Base-by-base conservation (phyloP, 1,284 basidiomycete species). In the Wolfiporia cocos region DNA sequence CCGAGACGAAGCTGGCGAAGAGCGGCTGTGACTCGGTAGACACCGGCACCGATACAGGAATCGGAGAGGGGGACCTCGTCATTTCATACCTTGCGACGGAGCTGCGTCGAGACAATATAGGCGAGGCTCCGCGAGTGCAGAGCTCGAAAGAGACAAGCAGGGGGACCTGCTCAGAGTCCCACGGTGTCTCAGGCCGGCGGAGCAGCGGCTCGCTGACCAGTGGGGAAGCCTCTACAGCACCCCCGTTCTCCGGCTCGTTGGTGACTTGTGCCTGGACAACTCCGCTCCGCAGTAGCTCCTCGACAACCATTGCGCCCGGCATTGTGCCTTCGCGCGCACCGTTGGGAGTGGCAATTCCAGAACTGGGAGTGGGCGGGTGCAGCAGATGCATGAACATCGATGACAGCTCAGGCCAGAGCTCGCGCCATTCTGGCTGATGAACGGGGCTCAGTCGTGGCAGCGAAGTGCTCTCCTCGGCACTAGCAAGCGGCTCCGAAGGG, bases 1-100 rank as follows among this genome's bases (percentile, higher is more conserved):
- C 82, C 30, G 67, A 68, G 5, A 91, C 52, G 48, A 84, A 83
- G 5, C 61, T 64, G 3, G 85, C 83, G 41, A 67, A 66, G 44
- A 81, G 54, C 23, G 52, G 41, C 14, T 47, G 45, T 15, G 22
- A 20, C 0, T 26, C 30, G 11, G 33, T 22, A 14, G 43, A 18
- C 7, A 41, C 33, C 14, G 28, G 32, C 15, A 48, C 39, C 1
- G 43, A 28, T 15, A 41, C 17, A 22, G 23, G 23, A 4, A 5
- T 23, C 5, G 36, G 5, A n/a, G 36, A 15, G 14, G 26, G 9
- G 14, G 26, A 28, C 26, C 9, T 9, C 14, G 26, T 14, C 7
- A 14, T 28, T 7, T 9, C 7, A 14, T 28, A 28, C 9, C 26
- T 7, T 14, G 7, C 9, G 26, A 28, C 26, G 26, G 7, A 9